Base-by-base conservation (phyloP, 176 grass and related monocot species). In the Oryza meyeriana region DNA sequence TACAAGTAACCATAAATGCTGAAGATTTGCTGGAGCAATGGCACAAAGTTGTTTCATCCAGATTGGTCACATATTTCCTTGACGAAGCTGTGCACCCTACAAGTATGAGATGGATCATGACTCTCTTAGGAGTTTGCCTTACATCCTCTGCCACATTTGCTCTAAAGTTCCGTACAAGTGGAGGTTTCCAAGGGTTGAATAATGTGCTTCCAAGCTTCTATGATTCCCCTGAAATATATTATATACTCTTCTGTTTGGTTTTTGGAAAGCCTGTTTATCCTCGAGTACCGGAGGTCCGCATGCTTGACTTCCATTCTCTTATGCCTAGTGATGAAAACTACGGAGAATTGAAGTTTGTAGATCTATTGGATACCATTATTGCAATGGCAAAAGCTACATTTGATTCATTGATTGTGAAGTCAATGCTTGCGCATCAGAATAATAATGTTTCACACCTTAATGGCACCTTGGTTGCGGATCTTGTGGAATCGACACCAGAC, bases 221-320 rank as follows among this genome's bases (percentile, higher is more conserved):
- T 38, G 97, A 99, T 86, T 99, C 97, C 58, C 97, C 97, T 83
- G 97, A 99, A 82, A 94, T 99, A 93, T 99, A 99, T 76, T 99
- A 99, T 85, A 99, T 99, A 75, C 61, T 99, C 25, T 99, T 99
- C 75, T 99, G 97, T 86, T 90, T 99, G 72, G 78, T 99, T 81
- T 99, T 99, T 78, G 97, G 93, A 30, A 99, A 99, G 69, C 79
- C 87, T 52, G 91, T 99, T 88, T 95, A 96, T 82, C 97, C 97
- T 68, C 86, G 97, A 78, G 93, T 99, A 29, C 97, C 97, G 18
- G 97, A 99, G 84, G 97, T 99, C 36, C 93, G 97, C 45, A 99
- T 99, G 93, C 93, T 99, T 88, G 97, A 99, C 84, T 99, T 99
- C 67, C 93, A 95, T 71, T 89, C 93, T 42, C 93, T 99, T 70